These are phyloP conservation scores for Setomelanomma holmii DNA, from an alignment of 2,329 filamentous ascomycete species.

Conservation along the genomic window DNA sequence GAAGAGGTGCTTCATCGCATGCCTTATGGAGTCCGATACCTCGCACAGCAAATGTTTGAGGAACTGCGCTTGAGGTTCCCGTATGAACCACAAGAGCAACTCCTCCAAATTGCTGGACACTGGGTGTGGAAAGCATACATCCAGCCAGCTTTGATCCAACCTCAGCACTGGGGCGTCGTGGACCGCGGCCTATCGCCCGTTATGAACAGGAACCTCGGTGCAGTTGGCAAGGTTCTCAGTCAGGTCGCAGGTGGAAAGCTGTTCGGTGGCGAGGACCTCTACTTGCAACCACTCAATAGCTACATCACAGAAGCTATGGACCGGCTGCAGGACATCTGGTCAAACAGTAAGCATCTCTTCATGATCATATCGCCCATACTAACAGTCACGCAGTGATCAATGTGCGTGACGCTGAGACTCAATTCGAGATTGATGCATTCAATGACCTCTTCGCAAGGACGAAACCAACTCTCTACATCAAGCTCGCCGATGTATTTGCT, in stretches of 20 bases:
- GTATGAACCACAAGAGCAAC: slow-evolving; percentile 75
- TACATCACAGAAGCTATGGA: slow-evolving; percentile 88
- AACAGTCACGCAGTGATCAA: slow-evolving; percentile 68
- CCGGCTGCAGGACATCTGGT: slow-evolving; percentile 77
- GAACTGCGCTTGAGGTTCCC: slow-evolving; percentile 78
- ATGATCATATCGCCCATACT: slow-evolving; percentile 28
- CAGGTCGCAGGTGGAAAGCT: slow-evolving; percentile 88
- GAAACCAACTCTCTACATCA: slow-evolving; percentile 98
- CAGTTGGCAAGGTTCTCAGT: slow-evolving; percentile 89
- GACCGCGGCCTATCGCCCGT: slow-evolving; percentile 88
- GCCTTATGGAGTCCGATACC: slow-evolving; percentile 90
- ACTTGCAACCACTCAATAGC: slow-evolving; percentile 91
- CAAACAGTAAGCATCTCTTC: slow-evolving; percentile 59
- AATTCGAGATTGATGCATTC: slow-evolving; percentile 98
- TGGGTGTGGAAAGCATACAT: slow-evolving; percentile 97
- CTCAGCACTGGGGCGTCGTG: slow-evolving; percentile 91
- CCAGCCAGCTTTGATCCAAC: slow-evolving; percentile 84
- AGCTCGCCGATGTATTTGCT: slow-evolving; percentile 96
- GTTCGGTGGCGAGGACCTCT: slow-evolving; percentile 94
- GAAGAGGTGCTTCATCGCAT: slow-evolving; percentile 87
- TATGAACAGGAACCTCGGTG: slow-evolving; percentile 89
- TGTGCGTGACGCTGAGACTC: slow-evolving; percentile 84
- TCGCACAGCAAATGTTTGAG: slow-evolving; percentile 86
- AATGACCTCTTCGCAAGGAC: slow-evolving; percentile 97
- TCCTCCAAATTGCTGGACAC: slow-evolving; percentile 83